Evolutionary conservation across 306 rosid genomes (phyloP).

Genomic region (Rosa persica): DNA sequence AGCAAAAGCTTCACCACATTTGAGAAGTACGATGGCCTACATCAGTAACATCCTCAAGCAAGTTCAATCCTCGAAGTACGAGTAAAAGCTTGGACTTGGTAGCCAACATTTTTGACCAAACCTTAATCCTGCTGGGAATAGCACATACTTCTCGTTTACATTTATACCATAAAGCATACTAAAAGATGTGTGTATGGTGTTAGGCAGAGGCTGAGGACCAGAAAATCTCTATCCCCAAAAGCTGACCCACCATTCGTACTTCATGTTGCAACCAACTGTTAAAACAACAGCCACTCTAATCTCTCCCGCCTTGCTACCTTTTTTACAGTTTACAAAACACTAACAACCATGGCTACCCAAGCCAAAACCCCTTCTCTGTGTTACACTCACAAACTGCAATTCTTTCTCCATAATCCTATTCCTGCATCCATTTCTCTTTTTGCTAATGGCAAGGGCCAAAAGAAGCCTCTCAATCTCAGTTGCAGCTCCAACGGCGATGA

Average conservation of each 20-base stretch:
- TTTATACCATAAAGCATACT: neutral
- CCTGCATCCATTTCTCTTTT: slow-evolving; percentile 27
- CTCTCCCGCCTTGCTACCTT: slow-evolving; percentile 19
- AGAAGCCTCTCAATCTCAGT: slow-evolving; percentile 34
- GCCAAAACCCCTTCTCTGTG: slow-evolving; percentile 23
- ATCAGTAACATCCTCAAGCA: too few relatives aligned
- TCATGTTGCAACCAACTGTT: neutral
- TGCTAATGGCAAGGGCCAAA: slow-evolving; percentile 23
- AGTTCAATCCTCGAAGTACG: too few relatives aligned
- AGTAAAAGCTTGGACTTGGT: neutral
- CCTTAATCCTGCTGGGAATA: neutral
- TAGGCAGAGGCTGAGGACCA: slow-evolving; percentile 27
- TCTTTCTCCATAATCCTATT: slow-evolving; percentile 26
- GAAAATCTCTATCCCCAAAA: slow-evolving; percentile 29
- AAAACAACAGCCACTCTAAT: neutral
- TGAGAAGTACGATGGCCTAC: too few relatives aligned
- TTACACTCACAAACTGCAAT: slow-evolving; percentile 35
- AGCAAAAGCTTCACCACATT: too few relatives aligned
- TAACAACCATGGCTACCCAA: slow-evolving; percentile 16
- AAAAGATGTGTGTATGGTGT: neutral
- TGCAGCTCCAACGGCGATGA: slow-evolving; percentile 46
- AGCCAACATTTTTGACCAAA: neutral
- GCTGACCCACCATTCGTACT: neutral
- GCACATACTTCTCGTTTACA: neutral
- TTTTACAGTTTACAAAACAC: neutral